A percentile compares a stretch with the other conserved stretches of the same genome.
These are phyloP conservation scores for Tagetes erecta DNA, from an alignment of 129 eudicot species.

Conservation along the genomic window DNA sequence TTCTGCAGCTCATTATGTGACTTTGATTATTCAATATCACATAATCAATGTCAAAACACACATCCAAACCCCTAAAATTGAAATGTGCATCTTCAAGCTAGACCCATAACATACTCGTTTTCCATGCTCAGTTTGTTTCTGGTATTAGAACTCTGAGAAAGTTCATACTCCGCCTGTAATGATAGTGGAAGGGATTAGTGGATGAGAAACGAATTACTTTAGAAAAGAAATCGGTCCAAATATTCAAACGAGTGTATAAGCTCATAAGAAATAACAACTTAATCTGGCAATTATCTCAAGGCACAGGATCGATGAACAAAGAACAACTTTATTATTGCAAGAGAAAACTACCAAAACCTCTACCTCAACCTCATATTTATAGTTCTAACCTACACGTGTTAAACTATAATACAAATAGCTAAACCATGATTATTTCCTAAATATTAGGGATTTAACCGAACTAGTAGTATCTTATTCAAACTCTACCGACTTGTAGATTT, in stretches of 20 bases:
- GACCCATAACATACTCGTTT: conserved; percentile 53
- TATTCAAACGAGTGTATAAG: background rate
- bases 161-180: conserved; percentile 78
- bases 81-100: background rate
- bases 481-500: too few species aligned
- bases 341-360: too few species aligned
- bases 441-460: too few species aligned
- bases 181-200: conserved; percentile 6
- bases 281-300: background rate
- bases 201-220: background rate
- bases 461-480: too few species aligned
- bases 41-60: background rate
- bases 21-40: conserved; percentile 3
- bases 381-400: too few species aligned
- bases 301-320: too few species aligned
- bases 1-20: background rate
- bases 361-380: too few species aligned
- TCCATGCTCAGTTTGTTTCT: conserved; percentile 69
- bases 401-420: too few species aligned
- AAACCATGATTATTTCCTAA: too few species aligned
- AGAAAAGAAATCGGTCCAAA: background rate
- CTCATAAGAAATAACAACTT: background rate
- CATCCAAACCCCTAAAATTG: background rate
- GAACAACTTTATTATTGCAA: too few species aligned
- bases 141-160: conserved; percentile 58